phyloP scores from a whole-genome alignment of 352 stramenopile genomes.

The Pythium apleroticum region DNA sequence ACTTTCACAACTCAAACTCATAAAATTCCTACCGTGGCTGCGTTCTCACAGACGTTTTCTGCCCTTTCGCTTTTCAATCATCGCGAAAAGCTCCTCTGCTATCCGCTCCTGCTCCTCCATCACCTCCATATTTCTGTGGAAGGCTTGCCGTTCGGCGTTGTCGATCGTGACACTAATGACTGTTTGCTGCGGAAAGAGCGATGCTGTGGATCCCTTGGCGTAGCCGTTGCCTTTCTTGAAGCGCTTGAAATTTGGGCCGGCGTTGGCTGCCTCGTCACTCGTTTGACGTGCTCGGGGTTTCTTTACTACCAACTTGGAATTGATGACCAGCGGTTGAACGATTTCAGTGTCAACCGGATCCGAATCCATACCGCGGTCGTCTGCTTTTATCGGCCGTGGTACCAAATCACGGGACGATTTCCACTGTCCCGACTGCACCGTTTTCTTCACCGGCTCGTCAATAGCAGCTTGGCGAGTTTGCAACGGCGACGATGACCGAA shows the following conservation, averaged over 20 bases:
- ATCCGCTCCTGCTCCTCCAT: constrained; percentile 84
- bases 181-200: constrained; percentile 54
- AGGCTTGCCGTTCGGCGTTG: constrained; percentile 51
- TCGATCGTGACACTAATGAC: constrained; percentile 65
- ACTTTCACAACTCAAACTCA: background rate
- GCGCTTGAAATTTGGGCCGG: constrained; percentile 72
- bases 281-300: constrained; percentile 16
- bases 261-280: background rate
- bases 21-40: constrained; percentile 7
- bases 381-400: constrained; percentile 9
- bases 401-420: constrained; percentile 16
- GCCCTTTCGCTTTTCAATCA: constrained; percentile 60
- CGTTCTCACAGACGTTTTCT: constrained; percentile 46
- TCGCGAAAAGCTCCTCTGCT: constrained; percentile 80
- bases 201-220: constrained; percentile 36
- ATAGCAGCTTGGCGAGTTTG: background rate
- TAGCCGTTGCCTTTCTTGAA: constrained; percentile 81
- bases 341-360: constrained; percentile 1
- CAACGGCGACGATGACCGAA: background rate
- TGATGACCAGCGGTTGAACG: constrained; percentile 38
- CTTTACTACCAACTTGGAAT: constrained; percentile 56
- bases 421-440: constrained; percentile 3
- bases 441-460: background rate
- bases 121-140: constrained; percentile 60
- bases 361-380: background rate